Percentiles rank a stretch among this genome's conserved stretches.
phyloP scores from a whole-genome alignment of 2,329 filamentous ascomycete species.

The Aureobasidium sp. region DNA sequence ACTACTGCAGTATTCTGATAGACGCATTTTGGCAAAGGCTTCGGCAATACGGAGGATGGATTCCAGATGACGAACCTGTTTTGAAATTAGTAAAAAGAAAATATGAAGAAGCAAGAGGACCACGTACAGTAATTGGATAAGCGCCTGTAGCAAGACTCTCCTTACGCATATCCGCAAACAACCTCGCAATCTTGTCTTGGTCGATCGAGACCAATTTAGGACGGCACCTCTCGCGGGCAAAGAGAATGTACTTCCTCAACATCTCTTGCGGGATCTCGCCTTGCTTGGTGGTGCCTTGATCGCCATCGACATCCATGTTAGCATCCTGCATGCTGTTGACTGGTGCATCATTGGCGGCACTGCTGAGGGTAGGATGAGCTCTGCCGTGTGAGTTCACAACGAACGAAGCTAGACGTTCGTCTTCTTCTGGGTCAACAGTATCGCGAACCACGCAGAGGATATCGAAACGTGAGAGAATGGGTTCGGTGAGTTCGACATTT shows the following conservation, averaged over 20 bases:
- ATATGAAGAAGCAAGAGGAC: slow-evolving; percentile 18
- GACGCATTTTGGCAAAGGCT: slow-evolving; percentile 91
- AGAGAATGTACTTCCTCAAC: slow-evolving; percentile 92
- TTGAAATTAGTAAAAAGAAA: neutral
- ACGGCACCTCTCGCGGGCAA: slow-evolving; percentile 78
- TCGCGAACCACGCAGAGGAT: slow-evolving; percentile 94
- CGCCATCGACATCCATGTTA: slow-evolving; percentile 54
- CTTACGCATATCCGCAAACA: slow-evolving; percentile 93
- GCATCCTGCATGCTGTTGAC: slow-evolving; percentile 39
- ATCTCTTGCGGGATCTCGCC: slow-evolving; percentile 81
- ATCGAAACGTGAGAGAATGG: slow-evolving; percentile 95
- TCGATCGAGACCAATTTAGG: slow-evolving; percentile 97
- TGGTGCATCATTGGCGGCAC: slow-evolving; percentile 35
- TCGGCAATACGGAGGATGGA: slow-evolving; percentile 95
- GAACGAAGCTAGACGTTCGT: slow-evolving; percentile 88
- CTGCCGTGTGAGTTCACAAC: slow-evolving; percentile 91
- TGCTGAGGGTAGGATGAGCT: slow-evolving; percentile 59
- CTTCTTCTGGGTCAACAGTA: slow-evolving; percentile 84
- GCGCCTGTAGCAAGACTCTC: slow-evolving; percentile 90
- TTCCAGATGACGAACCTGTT: slow-evolving; percentile 88
- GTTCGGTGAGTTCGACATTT: slow-evolving; percentile 94
- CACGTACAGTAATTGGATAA: slow-evolving; percentile 89
- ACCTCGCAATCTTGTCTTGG: slow-evolving; percentile 86
- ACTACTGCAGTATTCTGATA: slow-evolving; percentile 89
- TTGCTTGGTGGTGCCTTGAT: slow-evolving; percentile 43